Conservation (phyloP, 1,139 yeast species). For the Lodderomyces margitis region DNA sequence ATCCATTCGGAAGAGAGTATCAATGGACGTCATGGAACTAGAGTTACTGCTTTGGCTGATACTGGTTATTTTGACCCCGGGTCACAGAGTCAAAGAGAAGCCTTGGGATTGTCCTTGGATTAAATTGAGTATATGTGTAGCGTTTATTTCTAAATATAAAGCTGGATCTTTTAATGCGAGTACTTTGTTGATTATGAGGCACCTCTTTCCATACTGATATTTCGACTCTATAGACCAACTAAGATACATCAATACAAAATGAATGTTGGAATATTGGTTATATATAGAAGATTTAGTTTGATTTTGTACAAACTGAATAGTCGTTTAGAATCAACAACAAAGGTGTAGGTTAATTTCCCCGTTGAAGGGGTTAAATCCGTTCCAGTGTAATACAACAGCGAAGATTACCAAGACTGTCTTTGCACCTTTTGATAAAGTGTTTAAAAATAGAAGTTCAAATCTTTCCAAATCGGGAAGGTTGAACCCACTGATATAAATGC, state of each 20-base stretch:
- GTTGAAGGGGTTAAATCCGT: not conserved
- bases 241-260: too few relatives aligned
- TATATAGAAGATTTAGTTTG: too few relatives aligned
- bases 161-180: not conserved
- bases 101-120: constrained; percentile 41
- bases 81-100: constrained; percentile 55
- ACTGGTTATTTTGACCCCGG: constrained; percentile 49
- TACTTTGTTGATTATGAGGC: not conserved
- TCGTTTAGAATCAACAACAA: too few relatives aligned
- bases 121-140: constrained; percentile 9
- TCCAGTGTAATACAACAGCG: too few relatives aligned
- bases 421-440: too few relatives aligned
- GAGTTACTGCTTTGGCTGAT: constrained; percentile 60
- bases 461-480: not conserved
- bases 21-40: constrained; percentile 55
- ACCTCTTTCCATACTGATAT: too few relatives aligned
- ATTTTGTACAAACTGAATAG: too few relatives aligned
- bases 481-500: not conserved
- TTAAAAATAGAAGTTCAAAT: too few relatives aligned
- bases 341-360: not conserved
- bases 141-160: not conserved
- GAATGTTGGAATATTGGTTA: too few relatives aligned
- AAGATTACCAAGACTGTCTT: too few relatives aligned
- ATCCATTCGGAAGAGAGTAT: constrained; percentile 52
- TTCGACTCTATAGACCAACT: too few relatives aligned